A percentile compares a stretch with the other conserved stretches of the same genome.
These are phyloP conservation scores for Aspergillus ochraceus DNA, from an alignment of 2,329 filamentous ascomycete genomes.

Conservation along the genomic window DNA sequence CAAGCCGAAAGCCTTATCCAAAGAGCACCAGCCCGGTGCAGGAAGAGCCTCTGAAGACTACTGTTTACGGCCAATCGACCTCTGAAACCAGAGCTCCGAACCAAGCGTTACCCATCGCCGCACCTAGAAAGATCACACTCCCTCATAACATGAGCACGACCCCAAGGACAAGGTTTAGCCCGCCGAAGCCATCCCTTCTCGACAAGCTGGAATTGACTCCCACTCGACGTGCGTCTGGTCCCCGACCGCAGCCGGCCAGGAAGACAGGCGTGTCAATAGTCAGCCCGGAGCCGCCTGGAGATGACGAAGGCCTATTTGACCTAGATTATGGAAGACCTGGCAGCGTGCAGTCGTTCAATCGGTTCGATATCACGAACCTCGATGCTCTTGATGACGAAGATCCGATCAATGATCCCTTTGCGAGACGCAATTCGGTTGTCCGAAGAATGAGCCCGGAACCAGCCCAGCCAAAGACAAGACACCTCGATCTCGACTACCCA, in stretches of 20 bases:
- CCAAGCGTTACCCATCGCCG: slow-evolving; percentile 25
- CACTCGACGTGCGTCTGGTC: slow-evolving; percentile 32
- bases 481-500: slow-evolving; percentile 51
- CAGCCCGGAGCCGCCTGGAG: slow-evolving; percentile 16
- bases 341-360: slow-evolving; percentile 28
- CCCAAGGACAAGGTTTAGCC: slow-evolving; percentile 40
- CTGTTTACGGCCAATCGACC: slow-evolving; percentile 12
- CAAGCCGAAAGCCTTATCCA: slow-evolving; percentile 28
- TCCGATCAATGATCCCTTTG: slow-evolving; percentile 33
- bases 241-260: slow-evolving; percentile 26
- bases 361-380: slow-evolving; percentile 35
- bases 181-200: slow-evolving; percentile 40
- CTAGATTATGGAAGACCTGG: slow-evolving; percentile 21
- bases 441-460: slow-evolving; percentile 27
- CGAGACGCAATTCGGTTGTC: slow-evolving; percentile 24
- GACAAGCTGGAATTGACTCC: slow-evolving; percentile 40
- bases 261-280: slow-evolving; percentile 21
- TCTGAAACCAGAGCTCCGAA: slow-evolving; percentile 24
- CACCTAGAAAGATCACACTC: slow-evolving; percentile 32
- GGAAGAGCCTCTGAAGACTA: slow-evolving; percentile 18
- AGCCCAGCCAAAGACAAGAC: slow-evolving; percentile 29
- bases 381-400: slow-evolving; percentile 30
- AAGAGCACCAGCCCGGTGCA: slow-evolving; percentile 16
- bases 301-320: slow-evolving; percentile 26
- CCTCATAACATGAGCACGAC: slow-evolving; percentile 36